Evolutionary conservation across 2,329 filamentous ascomycete species (phyloP), one percentile per base, ranked within the genome.

Genomic region (Emmonsiellopsis sp.): DNA sequence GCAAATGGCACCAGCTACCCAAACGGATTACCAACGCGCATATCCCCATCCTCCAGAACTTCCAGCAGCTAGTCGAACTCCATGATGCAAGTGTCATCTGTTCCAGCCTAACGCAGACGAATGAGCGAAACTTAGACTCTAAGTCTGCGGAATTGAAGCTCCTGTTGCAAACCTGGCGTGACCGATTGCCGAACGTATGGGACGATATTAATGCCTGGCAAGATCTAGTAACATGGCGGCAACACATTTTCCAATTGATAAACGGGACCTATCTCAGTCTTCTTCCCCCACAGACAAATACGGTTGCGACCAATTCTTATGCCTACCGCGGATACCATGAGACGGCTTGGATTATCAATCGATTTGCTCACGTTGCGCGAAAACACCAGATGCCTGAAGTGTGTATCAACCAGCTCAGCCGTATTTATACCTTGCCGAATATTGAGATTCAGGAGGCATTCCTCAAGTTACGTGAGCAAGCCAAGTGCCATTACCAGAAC

Each of bases 401-500:
- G 32, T 99, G 94, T 74, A 96, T 98, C 71, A 92, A 83, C 59
- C 93, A 99, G 67, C 81, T 99, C 16, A 95, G 92, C 66, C 87
- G 92, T 58, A 99, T 99, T 67, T 99, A 99, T 70, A 98, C 93
- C 0, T 79, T 99, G 5, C 93, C 93, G 1, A 99, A 99, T 67
- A 99, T 99, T 44, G 93, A 99, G 73, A 99, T 99, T 46, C 94
- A 98, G 67, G 93, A 99, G 69, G 93, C 93, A 0, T 99, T 99
- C 78, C 75, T 99, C 57, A 99, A 99, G 74, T 74, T 99, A 51
- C 80, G 94, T n/a, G 94, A 99, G 72, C 93, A 99, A 71, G 93
- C 93, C 43, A 96, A 96, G 68, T 98, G 93, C 62, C 93, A 98
- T 68, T 99, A 97, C 69, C 91, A 97, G 73, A 97, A 97, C 64